These are phyloP conservation scores for Scleroderma bovista DNA, from an alignment of 768 basidiomycete genomes.

Conservation along the genomic window DNA sequence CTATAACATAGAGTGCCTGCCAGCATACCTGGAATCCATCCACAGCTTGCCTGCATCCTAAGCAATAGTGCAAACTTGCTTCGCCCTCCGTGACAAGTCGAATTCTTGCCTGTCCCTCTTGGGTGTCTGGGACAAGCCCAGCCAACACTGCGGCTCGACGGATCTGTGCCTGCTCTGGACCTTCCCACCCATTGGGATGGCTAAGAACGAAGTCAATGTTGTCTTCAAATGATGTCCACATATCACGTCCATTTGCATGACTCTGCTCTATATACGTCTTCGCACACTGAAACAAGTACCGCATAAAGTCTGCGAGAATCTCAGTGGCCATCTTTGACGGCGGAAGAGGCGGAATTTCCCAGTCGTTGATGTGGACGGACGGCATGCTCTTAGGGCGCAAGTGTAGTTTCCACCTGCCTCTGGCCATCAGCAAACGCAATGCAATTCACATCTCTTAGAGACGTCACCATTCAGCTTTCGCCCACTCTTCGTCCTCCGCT, in stretches of 20 bases:
- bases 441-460: too few relatives aligned
- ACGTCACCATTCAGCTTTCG: conserved; percentile 27
- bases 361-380: conserved; percentile 19
- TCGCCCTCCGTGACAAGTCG: conserved; percentile 49
- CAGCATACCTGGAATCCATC: conserved; percentile 21
- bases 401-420: conserved; percentile 32
- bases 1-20: too few relatives aligned
- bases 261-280: conserved; percentile 40
- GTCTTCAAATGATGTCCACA: conserved; percentile 38
- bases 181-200: conserved; percentile 47
- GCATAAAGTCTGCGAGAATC: conserved; percentile 45
- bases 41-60: conserved; percentile 32
- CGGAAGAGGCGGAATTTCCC: conserved; percentile 40
- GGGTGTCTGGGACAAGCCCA: conserved; percentile 33
- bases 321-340: conserved; percentile 35
- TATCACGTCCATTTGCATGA: conserved; percentile 34
- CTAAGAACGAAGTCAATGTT: conserved; percentile 42
- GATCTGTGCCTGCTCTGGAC: conserved; percentile 38
- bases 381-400: conserved; percentile 23
- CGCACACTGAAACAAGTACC: conserved; percentile 41
- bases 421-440: conserved; percentile 5
- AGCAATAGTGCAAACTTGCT: conserved; percentile 45
- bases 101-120: conserved; percentile 33
- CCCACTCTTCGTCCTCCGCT: conserved; percentile 34
- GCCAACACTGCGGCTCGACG: conserved; percentile 39